Evolutionary conservation across 306 rosid genomes (phyloP), one percentile per base, ranked within the genome.

Genomic region (Comarum palustre): DNA sequence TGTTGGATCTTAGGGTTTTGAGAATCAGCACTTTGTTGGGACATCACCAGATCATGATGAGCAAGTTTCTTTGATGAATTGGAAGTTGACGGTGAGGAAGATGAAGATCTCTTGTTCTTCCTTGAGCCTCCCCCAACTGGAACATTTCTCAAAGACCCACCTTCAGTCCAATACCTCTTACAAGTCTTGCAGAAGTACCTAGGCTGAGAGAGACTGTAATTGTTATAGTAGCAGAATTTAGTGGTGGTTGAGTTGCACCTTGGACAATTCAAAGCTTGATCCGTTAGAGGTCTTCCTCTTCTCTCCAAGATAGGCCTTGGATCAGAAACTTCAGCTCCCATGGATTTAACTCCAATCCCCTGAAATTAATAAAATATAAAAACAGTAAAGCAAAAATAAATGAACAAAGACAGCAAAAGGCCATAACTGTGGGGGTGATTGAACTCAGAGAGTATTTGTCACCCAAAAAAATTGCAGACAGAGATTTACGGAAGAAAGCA

Each of bases 91-190:
- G 84, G 43, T 0, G 84, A 19, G 1, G 84, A 31, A 16, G 82
- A 58, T 15, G 83, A 36, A 9, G 97, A 81, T 76, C 96, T 86
- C 74, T 91, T 95, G 89, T 91, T 95, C 82, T 94, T 94, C 81
- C 99, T 83, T 14, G 99, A 91, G 24, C 97, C 97, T 47, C 99
- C 99, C 72, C 99, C 99, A 0, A 95, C 99, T 10, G 99, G 99
- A 75, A 95, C 96, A 74, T 88, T 95, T 69, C 99, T 90, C 34
- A 95, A 74, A 25, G 99, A 91, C 3, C 99, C 99, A 72, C 99
- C 99, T 55, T 90, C 96, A 74, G 99, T 95, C 99, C 99, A 95
- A 73, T 95, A 95, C 90, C 99, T 91, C 69, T 96, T 73, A 75
- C 99, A 95, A 68, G 97, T 85, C 81, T 95, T 95, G 83, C 99